Percentiles rank a stretch among this genome's conserved stretches.
These are phyloP conservation scores for Abrus pulchellus DNA, from an alignment of 306 rosid species.

Conservation along the genomic window DNA sequence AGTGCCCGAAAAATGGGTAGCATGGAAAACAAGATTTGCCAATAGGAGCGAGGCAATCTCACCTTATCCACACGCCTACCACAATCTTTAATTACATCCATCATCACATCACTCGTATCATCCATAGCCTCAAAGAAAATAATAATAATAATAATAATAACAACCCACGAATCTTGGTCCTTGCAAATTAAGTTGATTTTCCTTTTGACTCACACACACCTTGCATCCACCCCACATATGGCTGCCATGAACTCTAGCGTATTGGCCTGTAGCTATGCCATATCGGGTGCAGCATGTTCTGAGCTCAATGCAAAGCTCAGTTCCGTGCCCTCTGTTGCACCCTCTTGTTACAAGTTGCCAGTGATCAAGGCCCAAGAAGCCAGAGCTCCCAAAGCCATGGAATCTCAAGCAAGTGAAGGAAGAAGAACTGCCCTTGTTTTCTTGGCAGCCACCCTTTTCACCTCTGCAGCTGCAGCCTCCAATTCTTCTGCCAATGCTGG, in stretches of 20 bases:
- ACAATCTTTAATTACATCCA: constrained; percentile 52
- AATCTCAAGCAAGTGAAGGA: constrained; percentile 59
- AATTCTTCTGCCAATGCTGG: constrained; percentile 73
- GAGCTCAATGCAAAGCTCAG: constrained; percentile 63
- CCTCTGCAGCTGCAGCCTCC: constrained; percentile 58
- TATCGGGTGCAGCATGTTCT: constrained; percentile 65
- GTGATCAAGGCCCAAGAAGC: constrained; percentile 71
- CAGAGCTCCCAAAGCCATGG: constrained; percentile 42
- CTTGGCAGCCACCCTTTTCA: constrained; percentile 74
- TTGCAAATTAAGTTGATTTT: constrained; percentile 14
- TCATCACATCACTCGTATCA: constrained; percentile 50
- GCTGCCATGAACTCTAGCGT: constrained; percentile 87
- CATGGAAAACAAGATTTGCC: constrained; percentile 55
- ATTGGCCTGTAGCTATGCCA: constrained; percentile 77
- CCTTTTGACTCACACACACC: constrained; percentile 3
- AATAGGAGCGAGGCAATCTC: constrained; percentile 84
- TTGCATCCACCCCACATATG: constrained; percentile 50
- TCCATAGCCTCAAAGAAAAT: constrained; percentile 31
- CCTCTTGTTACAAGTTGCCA: constrained; percentile 56
- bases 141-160: neutral
- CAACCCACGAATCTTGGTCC: neutral
- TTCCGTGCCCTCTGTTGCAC: constrained; percentile 53
- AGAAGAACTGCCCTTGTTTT: constrained; percentile 74
- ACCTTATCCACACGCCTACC: constrained; percentile 96
- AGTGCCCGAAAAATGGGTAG: neutral